These are phyloP conservation scores for Clonostachys rosea DNA, from an alignment of 2,329 filamentous ascomycete genomes.

Conservation along the genomic window DNA sequence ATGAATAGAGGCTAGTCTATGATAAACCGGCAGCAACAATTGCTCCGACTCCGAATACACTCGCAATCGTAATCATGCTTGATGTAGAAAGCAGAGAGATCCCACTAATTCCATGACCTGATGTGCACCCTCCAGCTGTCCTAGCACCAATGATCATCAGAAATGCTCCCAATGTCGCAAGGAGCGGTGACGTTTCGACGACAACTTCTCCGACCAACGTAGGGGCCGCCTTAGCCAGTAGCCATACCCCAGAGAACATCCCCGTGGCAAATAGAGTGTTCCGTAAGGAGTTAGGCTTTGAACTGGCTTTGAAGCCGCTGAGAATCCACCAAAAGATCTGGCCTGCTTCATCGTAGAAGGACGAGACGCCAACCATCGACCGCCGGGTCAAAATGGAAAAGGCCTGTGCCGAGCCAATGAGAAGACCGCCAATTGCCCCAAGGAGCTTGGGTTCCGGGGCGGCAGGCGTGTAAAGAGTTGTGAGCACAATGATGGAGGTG, in stretches of 20 bases:
- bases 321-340: slow-evolving; percentile 2
- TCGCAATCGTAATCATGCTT: slow-evolving; percentile 4
- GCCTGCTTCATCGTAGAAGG: slow-evolving; percentile 4
- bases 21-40: too few relatives aligned
- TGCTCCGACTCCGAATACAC: slow-evolving; percentile 3
- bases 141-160: slow-evolving; percentile 5
- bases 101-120: slow-evolving; percentile 6
- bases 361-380: slow-evolving; percentile 4
- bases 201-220: not conserved
- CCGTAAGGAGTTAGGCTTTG: not conserved
- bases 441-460: not conserved
- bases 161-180: slow-evolving; percentile 2
- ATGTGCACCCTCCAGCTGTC: slow-evolving; percentile 5
- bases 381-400: slow-evolving; percentile 3
- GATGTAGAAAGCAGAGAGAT: slow-evolving; percentile 4
- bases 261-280: slow-evolving; percentile 3
- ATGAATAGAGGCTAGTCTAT: too few relatives aligned
- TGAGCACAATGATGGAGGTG: not conserved
- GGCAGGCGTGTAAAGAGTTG: slow-evolving; percentile 3
- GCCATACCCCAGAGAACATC: slow-evolving; percentile 1
- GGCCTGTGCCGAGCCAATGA: slow-evolving; percentile 4
- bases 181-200: not conserved
- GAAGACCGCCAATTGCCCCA: slow-evolving; percentile 3
- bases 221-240: not conserved
- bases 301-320: not conserved